These are phyloP conservation scores for Adiantum capillusveneris DNA, from an alignment of 75 land plant genomes.

Conservation along the genomic window DNA sequence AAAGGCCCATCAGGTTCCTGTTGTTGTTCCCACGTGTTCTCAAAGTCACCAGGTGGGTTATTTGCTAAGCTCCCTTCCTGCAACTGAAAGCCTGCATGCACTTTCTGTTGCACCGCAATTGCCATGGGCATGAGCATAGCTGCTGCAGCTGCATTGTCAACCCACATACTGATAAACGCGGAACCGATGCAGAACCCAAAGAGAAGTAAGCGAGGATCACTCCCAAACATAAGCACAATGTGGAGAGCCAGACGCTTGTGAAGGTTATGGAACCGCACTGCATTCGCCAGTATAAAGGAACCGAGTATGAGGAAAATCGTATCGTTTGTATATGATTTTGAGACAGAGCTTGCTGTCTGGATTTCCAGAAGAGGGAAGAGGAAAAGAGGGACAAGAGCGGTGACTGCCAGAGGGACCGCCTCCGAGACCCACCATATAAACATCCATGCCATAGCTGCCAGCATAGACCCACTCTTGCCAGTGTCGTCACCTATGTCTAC, in stretches of 20 bases:
- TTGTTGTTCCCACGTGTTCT: slow-evolving; percentile 4
- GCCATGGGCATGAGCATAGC: slow-evolving; percentile 96
- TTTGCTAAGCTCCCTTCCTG: not conserved
- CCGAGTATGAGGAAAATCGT: slow-evolving; percentile 75
- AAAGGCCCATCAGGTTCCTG: slow-evolving; percentile 55
- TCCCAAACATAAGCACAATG: slow-evolving; percentile 65
- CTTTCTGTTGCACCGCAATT: slow-evolving; percentile 52
- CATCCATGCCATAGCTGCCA: slow-evolving; percentile 67
- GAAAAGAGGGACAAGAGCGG: slow-evolving; percentile 77
- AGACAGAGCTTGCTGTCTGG: slow-evolving; percentile 51
- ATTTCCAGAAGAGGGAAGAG: slow-evolving; percentile 71
- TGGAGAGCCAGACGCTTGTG: slow-evolving; percentile 72
- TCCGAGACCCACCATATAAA: slow-evolving; percentile 87
- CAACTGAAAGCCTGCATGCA: slow-evolving; percentile 20
- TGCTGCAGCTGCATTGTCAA: slow-evolving; percentile 80
- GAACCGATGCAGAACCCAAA: slow-evolving; percentile 79
- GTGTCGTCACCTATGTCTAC: slow-evolving; percentile 31
- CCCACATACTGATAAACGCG: slow-evolving; percentile 90
- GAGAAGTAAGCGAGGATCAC: slow-evolving; percentile 61
- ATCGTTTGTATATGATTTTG: slow-evolving; percentile 74
- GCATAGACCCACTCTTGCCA: slow-evolving; percentile 30
- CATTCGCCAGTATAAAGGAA: slow-evolving; percentile 83
- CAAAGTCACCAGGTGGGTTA: not conserved
- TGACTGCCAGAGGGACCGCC: slow-evolving; percentile 74
- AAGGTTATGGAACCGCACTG: slow-evolving; percentile 65